These are phyloP conservation scores for Diutina siamensis DNA, from an alignment of 1,139 yeast genomes.

Conservation along the genomic window DNA sequence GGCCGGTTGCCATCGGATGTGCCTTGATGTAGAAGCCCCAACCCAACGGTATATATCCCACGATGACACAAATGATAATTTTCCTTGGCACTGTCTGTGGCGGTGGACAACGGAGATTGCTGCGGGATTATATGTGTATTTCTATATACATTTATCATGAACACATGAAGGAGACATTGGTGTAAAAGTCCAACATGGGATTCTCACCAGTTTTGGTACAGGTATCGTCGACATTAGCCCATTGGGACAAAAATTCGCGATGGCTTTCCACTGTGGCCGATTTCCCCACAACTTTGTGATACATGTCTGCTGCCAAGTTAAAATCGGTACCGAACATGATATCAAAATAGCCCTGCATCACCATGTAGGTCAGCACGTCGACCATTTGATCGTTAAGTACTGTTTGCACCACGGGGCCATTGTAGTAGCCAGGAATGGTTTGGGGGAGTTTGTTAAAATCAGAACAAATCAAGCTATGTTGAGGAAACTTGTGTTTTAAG, in stretches of 20 bases:
- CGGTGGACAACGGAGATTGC: too few species aligned
- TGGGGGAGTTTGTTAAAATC: constrained; percentile 63
- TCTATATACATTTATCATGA: constrained; percentile 15
- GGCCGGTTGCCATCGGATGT: too few species aligned
- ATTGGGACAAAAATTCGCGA: constrained; percentile 48
- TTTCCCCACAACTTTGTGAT: constrained; percentile 55
- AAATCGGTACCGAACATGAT: constrained; percentile 84
- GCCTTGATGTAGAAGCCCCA: too few species aligned
- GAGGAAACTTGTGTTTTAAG: constrained; percentile 56
- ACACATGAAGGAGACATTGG: constrained; percentile 60
- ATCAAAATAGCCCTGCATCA: constrained; percentile 74
- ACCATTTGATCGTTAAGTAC: constrained; percentile 57
- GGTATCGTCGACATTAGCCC: constrained; percentile 65
- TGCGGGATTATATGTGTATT: too few species aligned
- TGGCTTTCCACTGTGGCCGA: constrained; percentile 46
- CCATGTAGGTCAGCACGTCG: constrained; percentile 67
- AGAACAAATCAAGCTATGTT: constrained; percentile 60
- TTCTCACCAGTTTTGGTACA: constrained; percentile 71
- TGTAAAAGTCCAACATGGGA: constrained; percentile 75
- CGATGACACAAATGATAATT: too few species aligned
- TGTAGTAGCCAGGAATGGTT: constrained; percentile 48
- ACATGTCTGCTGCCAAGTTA: constrained; percentile 46
- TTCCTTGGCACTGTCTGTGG: too few species aligned
- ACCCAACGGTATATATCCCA: too few species aligned
- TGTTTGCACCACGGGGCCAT: constrained; percentile 79